Conservation (phyloP, 352 stramenopile genomes). For the Vaucheria bursata region DNA sequence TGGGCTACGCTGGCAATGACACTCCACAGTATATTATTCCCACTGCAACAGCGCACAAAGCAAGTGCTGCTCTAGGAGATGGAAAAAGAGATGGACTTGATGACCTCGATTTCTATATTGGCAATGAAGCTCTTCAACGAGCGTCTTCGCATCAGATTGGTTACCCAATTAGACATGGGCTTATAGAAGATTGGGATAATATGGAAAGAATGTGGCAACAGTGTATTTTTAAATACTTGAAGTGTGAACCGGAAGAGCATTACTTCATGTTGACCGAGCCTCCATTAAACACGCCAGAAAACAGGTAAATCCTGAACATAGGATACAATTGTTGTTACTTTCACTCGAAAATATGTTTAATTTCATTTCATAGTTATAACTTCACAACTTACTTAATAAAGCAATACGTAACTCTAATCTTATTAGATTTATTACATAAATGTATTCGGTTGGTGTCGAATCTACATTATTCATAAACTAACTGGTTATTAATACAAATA, state of each 20-base stretch:
- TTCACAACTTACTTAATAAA: too few species aligned
- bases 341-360: too few species aligned
- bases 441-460: too few species aligned
- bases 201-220: conserved; percentile 99
- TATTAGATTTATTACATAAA: too few species aligned
- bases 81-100: conserved; percentile 76
- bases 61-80: background rate
- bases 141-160: conserved; percentile 76
- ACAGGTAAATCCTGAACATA: conserved; percentile 54
- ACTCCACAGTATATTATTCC: conserved; percentile 89
- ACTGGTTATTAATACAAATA: too few species aligned
- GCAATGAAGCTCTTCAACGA: conserved; percentile 77
- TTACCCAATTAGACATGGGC: conserved; percentile 60
- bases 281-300: conserved; percentile 81
- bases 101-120: conserved; percentile 90
- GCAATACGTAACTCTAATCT: too few species aligned
- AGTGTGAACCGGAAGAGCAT: conserved; percentile 87
- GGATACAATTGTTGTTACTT: too few species aligned
- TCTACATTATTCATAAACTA: too few species aligned
- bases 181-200: conserved; percentile 92
- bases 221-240: conserved; percentile 97
- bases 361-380: too few species aligned
- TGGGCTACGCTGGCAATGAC: conserved; percentile 84
- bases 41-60: conserved; percentile 71
- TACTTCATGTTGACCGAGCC: conserved; percentile 84